Evolutionary conservation across 2,329 filamentous ascomycete species (phyloP), one percentile per base, ranked within the genome.

Genomic region (Xylaria multiplex): DNA sequence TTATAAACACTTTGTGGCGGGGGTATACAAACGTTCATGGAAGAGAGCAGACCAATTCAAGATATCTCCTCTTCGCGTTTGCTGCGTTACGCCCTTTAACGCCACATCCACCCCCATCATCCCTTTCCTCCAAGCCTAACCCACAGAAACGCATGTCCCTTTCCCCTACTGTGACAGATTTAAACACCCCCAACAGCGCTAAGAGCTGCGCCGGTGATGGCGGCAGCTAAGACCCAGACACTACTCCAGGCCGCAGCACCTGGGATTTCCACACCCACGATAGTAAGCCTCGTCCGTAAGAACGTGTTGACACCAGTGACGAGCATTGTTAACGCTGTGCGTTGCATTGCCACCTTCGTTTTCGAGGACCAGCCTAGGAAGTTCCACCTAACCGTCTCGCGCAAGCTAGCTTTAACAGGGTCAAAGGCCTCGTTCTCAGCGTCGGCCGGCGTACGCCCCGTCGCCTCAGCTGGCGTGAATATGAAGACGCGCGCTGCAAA

Each of bases 401-500:
- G 79, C 19, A 96, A 82, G 0, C 85, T 87, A 1, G 91, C 90
- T 16, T 82, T 85, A 30, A 82, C 85, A 0, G 91, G 87, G 71
- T 93, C 83, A 74, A 93, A 93, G 75, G 81, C 76, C 37, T 77
- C 77, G 24, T 81, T 78, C 70, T 83, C 79, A 59, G 83, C 83
- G 67, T 88, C 83, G 68, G 82, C 80, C 49, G 77, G 75, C 16
- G 81, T 83, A 30, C 79, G 81, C 30, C 83, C 85, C 0, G 85
- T 83, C 14, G 82, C 84, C 19, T 87, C 85, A 24, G 88, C 85
- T 1, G 90, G 89, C 45, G 88, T 86, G 77, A 97, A 96, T 71
- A 97, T 87, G 77, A 96, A 95, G 52, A 86, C 85, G 67, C 88
- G 88, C 4, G 90, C 89, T 0, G 92, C 91, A 67, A 88, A 82